Percentiles rank a stretch among this genome's conserved stretches.
phyloP scores from a whole-genome alignment of 164 flowering plant species.

The Vitis cinerea region DNA sequence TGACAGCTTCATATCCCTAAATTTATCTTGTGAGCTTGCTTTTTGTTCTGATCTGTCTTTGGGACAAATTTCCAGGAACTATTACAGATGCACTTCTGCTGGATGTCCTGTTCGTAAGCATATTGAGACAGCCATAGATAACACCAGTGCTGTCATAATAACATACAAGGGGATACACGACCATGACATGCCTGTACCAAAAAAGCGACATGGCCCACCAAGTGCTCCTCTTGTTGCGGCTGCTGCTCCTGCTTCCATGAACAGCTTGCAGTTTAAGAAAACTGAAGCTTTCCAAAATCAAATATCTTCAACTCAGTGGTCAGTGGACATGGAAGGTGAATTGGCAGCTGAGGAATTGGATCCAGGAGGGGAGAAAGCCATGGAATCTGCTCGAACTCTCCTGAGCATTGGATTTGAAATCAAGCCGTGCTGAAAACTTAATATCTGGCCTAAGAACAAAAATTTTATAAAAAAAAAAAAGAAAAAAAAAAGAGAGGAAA shows the following conservation, averaged over 20 bases:
- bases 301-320: slow-evolving; percentile 36
- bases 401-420: slow-evolving; percentile 61
- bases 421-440: slow-evolving; percentile 42
- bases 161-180: slow-evolving; percentile 81
- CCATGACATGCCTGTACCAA: slow-evolving; percentile 82
- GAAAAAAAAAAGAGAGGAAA: not conserved
- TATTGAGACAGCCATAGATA: slow-evolving; percentile 65
- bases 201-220: slow-evolving; percentile 57
- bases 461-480: not conserved
- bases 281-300: slow-evolving; percentile 24
- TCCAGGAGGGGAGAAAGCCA: slow-evolving; percentile 44
- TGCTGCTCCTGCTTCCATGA: slow-evolving; percentile 49
- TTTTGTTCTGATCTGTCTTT: slow-evolving; percentile 9
- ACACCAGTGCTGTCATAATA: slow-evolving; percentile 48
- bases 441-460: not conserved
- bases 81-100: slow-evolving; percentile 83
- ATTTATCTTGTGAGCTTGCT: not conserved
- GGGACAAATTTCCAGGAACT: slow-evolving; percentile 59
- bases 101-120: slow-evolving; percentile 91
- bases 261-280: slow-evolving; percentile 34
- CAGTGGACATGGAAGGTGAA: slow-evolving; percentile 39
- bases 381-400: slow-evolving; percentile 59
- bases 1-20: too few species aligned
- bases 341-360: slow-evolving; percentile 34
- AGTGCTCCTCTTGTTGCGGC: slow-evolving; percentile 50